phyloP scores from a whole-genome alignment of 1,284 basidiomycete genomes.

The Cutaneotrichosporon mucoides region DNA sequence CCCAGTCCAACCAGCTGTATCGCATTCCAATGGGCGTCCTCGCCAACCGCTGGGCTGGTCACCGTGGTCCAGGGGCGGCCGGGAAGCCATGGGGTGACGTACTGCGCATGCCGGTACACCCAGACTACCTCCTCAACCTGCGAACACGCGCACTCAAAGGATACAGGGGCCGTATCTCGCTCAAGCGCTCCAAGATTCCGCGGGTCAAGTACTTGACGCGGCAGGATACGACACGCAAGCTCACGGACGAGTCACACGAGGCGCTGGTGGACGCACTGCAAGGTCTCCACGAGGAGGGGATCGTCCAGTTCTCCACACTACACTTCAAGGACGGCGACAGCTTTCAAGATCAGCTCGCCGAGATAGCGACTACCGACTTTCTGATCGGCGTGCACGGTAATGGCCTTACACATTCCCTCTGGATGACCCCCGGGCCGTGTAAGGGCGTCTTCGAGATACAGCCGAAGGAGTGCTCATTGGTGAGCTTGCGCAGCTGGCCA shows the following conservation, averaged over 20 bases:
- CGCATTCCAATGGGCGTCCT: constrained; percentile 22
- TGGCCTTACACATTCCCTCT: constrained; percentile 69
- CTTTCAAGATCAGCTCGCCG: constrained; percentile 10
- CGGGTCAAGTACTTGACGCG: constrained; percentile 14
- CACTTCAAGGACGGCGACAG: no score
- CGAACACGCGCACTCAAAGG: constrained; percentile 22
- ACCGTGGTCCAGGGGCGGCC: constrained; percentile 20
- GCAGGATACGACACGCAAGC: constrained; percentile 58
- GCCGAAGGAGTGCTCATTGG: constrained; percentile 14
- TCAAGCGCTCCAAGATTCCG: constrained; percentile 1
- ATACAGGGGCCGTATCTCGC: constrained; percentile 18
- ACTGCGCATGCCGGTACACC: constrained; percentile 27
- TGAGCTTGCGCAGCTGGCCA: not conserved
- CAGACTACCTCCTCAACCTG: constrained; percentile 25
- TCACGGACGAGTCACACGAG: constrained; percentile 29
- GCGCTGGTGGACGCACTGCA: constrained; percentile 41
- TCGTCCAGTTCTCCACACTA: constrained; percentile 3
- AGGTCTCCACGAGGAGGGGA: constrained; percentile 32
- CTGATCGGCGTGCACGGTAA: constrained; percentile 61
- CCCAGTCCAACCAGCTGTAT: constrained; percentile 16
- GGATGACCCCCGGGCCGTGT: constrained; percentile 65
- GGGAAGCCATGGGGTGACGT: constrained; percentile 34
- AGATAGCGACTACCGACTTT: constrained; percentile 14
- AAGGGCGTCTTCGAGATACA: constrained; percentile 55
- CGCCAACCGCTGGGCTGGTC: constrained; percentile 24